These are phyloP conservation scores for Lachancea mirantina DNA, from an alignment of 805 yeast species.

Conservation along the genomic window DNA sequence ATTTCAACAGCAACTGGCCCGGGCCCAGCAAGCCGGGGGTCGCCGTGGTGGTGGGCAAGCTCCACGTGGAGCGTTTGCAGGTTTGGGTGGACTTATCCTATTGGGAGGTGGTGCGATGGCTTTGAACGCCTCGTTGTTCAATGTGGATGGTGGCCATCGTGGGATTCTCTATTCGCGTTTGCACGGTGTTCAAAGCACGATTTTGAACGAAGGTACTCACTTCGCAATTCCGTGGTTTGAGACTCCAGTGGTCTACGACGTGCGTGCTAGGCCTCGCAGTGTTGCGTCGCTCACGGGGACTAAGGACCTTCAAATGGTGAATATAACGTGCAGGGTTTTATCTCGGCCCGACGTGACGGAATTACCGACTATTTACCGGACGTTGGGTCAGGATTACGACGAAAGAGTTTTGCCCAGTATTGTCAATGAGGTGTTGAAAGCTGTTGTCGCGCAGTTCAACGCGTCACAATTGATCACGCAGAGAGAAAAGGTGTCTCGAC, in stretches of 20 bases:
- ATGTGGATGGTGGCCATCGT: conserved; percentile 98
- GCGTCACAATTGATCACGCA: conserved; percentile 98
- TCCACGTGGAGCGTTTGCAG: conserved; percentile 55
- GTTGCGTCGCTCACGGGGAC: conserved; percentile 96
- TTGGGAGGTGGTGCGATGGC: conserved; percentile 52
- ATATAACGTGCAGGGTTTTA: conserved; percentile 95
- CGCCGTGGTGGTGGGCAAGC: conserved; percentile 23
- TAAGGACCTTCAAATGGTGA: conserved; percentile 97
- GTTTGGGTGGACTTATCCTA: conserved; percentile 52
- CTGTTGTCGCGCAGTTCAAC: conserved; percentile 97
- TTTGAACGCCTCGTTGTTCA: conserved; percentile 54
- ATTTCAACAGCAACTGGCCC: conserved; percentile 41
- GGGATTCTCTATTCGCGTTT: conserved; percentile 89
- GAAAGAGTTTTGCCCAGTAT: conserved; percentile 97
- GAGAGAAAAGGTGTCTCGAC: conserved; percentile 88
- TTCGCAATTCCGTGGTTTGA: conserved; percentile 91
- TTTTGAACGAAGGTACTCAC: conserved; percentile 93
- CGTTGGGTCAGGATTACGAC: conserved; percentile 90
- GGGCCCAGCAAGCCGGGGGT: conserved; percentile 35
- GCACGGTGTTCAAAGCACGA: conserved; percentile 73
- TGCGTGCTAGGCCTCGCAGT: conserved; percentile 94
- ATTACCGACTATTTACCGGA: conserved; percentile 80
- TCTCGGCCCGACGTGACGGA: conserved; percentile 77
- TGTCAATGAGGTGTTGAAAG: conserved; percentile 92
- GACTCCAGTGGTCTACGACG: conserved; percentile 86